Base-by-base conservation (phyloP, 228 moss, liverwort and hornwort genomes). In the Sphagnum fallax region DNA sequence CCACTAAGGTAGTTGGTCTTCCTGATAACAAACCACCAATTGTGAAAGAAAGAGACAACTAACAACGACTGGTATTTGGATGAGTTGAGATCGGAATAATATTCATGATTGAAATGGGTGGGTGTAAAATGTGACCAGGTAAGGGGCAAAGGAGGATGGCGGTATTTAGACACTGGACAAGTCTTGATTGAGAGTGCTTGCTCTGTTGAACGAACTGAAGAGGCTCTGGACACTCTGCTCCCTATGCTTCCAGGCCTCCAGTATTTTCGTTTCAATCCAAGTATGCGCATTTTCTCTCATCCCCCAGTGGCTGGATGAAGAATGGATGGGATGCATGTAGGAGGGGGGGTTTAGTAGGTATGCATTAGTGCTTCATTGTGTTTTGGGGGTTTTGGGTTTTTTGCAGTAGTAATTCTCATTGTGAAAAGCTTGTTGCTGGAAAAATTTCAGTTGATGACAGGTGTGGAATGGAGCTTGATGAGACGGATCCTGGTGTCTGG, bases 111-210 rank as follows among this genome's bases (percentile, higher is more conserved):
- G 32, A 32, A 3, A 32, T 32, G n/a, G 51, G 67, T 52, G 67
- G 49, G 10, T 60, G 18, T 66, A 80, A 32, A 73, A 14, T 60
- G 18, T 66, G 80, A 6, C 71, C 61, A 98, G 98, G 84, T 84
- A 64, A 92, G 98, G 48, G 98, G 98, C 65, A 98, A 88, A 88
- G 94, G 98, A 84, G 94, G 94, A 69, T 98, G 98, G 98, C 87
- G 98, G 72, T 94, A 98, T 79, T 70, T 98, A 74, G 98, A 98
- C 84, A 98, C 98, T 49, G 98, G 98, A 63, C 98, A 98, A 75
- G 98, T 98, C 55, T 80, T 98, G 78, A 94, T 98, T 75, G 98
- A 98, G 84, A 98, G 98, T 82, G 94, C 98, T 12, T 98, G 98
- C 74, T 89, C 98, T 76, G 98, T 98, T 50, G 98, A 98, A 76